Base-by-base conservation (phyloP, 805 yeast genomes). In the Cyberlindnera subsufficiens region DNA sequence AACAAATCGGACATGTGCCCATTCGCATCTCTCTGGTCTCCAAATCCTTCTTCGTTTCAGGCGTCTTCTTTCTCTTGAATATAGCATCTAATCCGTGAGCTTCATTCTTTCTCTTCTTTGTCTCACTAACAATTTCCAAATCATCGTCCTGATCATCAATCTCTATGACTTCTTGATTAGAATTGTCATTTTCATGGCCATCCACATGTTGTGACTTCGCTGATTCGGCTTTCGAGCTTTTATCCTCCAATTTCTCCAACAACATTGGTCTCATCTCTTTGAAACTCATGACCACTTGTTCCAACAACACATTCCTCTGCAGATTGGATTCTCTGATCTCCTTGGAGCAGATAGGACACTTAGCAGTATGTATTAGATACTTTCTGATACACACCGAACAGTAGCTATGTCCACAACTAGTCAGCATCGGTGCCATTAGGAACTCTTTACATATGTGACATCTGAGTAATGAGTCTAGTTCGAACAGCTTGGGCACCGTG, bases 391-490 rank as follows among this genome's bases (percentile, higher is more conserved):
- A 90, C 13, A 80, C 71, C 0, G 96, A 86, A 62, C 98, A 90
- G 60, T 88, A 90, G 1, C 90, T 81, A 60, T 90, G 97, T 31
- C 86, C 82, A 66, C 98, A 90, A 2, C 82, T 74, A 1, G 96
- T 86, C 35, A 84, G 64, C 31, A 87, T 86, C 1, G 98, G 96
- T 0, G 90, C 85, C 29, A 66, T 72, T 42, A 86, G 68, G 49
- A 83, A 77, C 46, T 88, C 96, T 54, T 89, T 86, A 62, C 98
- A 90, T 9, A 90, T 84, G 53, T 84, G 89, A 58, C 98, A 90
- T 55, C 96, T 59, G 39, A 88, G 67, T 20, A 82, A 66, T 2
- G 87, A 70, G 49, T 90, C 96, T 3, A 90, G 63, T 39, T 74
- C 80, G 2, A 70, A 53, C 3, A 87, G 59, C 15, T 60, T 63